These are phyloP conservation scores for Cercophora sp. DNA, from an alignment of 495 filamentous ascomycete species.

Conservation along the genomic window DNA sequence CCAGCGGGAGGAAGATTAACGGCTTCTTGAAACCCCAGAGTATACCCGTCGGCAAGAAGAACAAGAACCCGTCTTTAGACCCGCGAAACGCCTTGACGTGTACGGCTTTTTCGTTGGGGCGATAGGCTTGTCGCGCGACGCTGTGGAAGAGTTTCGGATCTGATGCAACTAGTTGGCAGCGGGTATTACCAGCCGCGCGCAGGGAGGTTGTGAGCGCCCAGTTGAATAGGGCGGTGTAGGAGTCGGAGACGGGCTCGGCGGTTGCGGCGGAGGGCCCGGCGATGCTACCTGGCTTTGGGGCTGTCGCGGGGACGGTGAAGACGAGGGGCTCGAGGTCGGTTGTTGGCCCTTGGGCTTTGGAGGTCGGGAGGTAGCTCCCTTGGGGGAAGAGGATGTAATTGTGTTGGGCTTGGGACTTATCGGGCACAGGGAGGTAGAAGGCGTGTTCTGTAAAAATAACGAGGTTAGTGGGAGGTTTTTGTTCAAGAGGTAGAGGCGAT, in stretches of 20 bases:
- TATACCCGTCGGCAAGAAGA: conserved; percentile 81
- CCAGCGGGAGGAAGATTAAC: conserved; percentile 77
- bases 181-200: conserved; percentile 48
- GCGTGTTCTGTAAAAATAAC: conserved; percentile 56
- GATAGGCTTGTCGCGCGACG: conserved; percentile 71
- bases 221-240: conserved; percentile 59
- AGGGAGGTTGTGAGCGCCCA: conserved; percentile 61
- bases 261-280: conserved; percentile 38
- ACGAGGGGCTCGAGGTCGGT: conserved; percentile 65
- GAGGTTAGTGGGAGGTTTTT: not conserved
- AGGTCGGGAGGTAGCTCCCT: conserved; percentile 48
- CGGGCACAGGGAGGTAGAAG: conserved; percentile 81
- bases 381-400: conserved; percentile 86
- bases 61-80: conserved; percentile 92
- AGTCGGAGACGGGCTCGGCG: conserved; percentile 53
- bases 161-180: conserved; percentile 59
- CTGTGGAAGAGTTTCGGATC: conserved; percentile 74
- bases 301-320: conserved; percentile 73
- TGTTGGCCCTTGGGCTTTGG: conserved; percentile 29
- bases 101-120: conserved; percentile 86
- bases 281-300: conserved; percentile 60
- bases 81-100: conserved; percentile 89
- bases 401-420: conserved; percentile 81
- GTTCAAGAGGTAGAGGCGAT: conserved; percentile 6
- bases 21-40: conserved; percentile 97